Base-by-base conservation (phyloP, 441 rosid species). In the Croton setiger region DNA sequence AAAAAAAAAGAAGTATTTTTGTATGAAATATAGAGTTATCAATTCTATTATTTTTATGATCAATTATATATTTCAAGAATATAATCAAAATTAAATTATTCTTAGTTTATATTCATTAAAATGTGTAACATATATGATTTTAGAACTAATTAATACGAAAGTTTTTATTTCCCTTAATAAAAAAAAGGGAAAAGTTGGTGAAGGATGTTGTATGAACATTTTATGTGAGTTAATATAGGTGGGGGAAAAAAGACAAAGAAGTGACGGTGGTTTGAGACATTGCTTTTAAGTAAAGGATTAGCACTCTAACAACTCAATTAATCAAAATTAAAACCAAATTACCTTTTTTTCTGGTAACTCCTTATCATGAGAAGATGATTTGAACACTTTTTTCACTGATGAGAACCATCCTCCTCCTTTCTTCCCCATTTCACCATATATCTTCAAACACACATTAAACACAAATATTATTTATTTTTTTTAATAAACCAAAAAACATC, bases 341-440 rank as follows among this genome's bases (percentile, higher is more conserved):
- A 85, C 98, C 97, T 86, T 88, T 39, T 60, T 89, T 8, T 47
- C 78, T 7, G 81, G 84, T 76, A 81, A 78, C 52, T 83, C 88
- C 77, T 80, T 88, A 6, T 72, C 85, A 5, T 68, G 57, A 44
- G 95, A 71, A 64, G 96, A 89, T 3, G 97, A 88, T 69, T 85
- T 87, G 83, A 94, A 94, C 52, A 86, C 97, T 79, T 82, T 92
- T 90, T 87, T 95, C 77, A 90, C 97, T 13, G 96, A 82, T 17
- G 93, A 87, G 82, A 92, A 88, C 99, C 99, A 95, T 45, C 94
- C 78, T 51, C 90, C 74, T 20, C 93, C 90, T 81, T 93, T 92
- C 90, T 90, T 90, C 71, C 96, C 99, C 98, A 94, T 94, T 61
- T 75, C 85, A 27, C 31, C 31, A 2, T 27, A 1, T 27, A 27